A percentile compares a stretch with the other conserved stretches of the same genome.
Conservation (phyloP, 2,329 filamentous ascomycete species). For the Coniosporium tulheliwenetii region DNA sequence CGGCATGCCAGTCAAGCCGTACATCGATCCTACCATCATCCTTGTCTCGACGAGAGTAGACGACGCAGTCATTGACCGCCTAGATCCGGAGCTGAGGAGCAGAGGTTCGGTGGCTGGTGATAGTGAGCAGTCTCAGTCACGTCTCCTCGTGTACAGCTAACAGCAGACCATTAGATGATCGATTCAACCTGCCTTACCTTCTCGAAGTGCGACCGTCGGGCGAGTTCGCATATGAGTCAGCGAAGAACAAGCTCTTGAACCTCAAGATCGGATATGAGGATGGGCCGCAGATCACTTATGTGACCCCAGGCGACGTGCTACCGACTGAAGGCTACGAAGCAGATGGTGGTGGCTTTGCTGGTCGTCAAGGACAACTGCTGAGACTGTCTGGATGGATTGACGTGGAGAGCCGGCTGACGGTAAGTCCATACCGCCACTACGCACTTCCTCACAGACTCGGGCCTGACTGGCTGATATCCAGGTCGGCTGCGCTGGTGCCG, state of each 20-base stretch:
- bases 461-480: conserved; percentile 13
- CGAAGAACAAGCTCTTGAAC: conserved; percentile 48
- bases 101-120: conserved; percentile 14
- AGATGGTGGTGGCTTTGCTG: conserved; percentile 29
- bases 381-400: conserved; percentile 57
- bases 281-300: conserved; percentile 36
- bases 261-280: conserved; percentile 36
- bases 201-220: conserved; percentile 53
- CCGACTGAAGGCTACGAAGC: conserved; percentile 19
- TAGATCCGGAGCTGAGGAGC: conserved; percentile 26
- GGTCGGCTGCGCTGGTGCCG: conserved; percentile 74
- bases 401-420: conserved; percentile 56
- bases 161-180: conserved; percentile 21
- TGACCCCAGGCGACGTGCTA: conserved; percentile 42
- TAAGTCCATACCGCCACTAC: conserved; percentile 22
- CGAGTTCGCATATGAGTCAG: conserved; percentile 56
- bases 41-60: conserved; percentile 41
- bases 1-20: conserved; percentile 36
- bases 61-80: conserved; percentile 26
- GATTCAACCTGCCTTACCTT: conserved; percentile 39
- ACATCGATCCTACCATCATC: conserved; percentile 45
- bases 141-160: background rate
- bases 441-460: background rate
- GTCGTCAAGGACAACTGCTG: conserved; percentile 47
- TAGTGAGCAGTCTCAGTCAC: conserved; percentile 9